Evolutionary conservation across 768 basidiomycete species (phyloP).

Genomic region (Lactarius sp.): DNA sequence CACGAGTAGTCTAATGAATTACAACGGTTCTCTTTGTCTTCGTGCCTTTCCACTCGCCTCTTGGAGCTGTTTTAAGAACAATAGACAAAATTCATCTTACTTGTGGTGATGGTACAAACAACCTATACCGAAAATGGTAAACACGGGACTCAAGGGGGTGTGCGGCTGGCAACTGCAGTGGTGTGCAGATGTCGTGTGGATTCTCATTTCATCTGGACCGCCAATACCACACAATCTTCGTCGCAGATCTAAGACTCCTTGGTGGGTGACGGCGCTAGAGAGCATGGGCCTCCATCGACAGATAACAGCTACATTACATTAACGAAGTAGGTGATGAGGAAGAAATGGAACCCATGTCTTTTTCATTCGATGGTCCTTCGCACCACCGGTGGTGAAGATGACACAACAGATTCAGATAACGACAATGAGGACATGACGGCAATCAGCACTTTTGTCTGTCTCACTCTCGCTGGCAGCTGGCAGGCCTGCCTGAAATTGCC

Average conservation of each 20-base stretch:
- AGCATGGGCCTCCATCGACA: slow-evolving; percentile 10
- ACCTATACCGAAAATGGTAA: too few species aligned
- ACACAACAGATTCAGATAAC: slow-evolving; percentile 40
- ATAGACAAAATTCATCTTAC: too few species aligned
- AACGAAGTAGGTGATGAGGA: slow-evolving; percentile 51
- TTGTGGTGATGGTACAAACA: too few species aligned
- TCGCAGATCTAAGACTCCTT: slow-evolving; percentile 30
- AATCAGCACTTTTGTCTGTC: slow-evolving; percentile 26
- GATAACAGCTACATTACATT: slow-evolving; percentile 33
- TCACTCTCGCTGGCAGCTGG: slow-evolving; percentile 26
- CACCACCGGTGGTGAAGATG: slow-evolving; percentile 35
- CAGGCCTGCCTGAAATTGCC: slow-evolving; percentile 3
- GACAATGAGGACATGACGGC: slow-evolving; percentile 27
- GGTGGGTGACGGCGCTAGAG: slow-evolving; percentile 18
- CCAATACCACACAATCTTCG: too few species aligned
- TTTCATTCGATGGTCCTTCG: slow-evolving; percentile 61
- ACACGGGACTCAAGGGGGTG: too few species aligned
- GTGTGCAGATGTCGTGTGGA: too few species aligned
- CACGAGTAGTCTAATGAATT: slow-evolving; percentile 4
- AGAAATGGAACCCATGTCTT: slow-evolving; percentile 63
- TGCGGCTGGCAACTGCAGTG: too few species aligned
- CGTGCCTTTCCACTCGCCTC: too few species aligned
- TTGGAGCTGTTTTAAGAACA: too few species aligned
- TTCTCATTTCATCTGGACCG: too few species aligned
- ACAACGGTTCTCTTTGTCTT: not conserved